Percentiles rank a stretch among this genome's conserved stretches.
Conservation (phyloP, 139 green algal species). For the Asterochloris erici region DNA sequence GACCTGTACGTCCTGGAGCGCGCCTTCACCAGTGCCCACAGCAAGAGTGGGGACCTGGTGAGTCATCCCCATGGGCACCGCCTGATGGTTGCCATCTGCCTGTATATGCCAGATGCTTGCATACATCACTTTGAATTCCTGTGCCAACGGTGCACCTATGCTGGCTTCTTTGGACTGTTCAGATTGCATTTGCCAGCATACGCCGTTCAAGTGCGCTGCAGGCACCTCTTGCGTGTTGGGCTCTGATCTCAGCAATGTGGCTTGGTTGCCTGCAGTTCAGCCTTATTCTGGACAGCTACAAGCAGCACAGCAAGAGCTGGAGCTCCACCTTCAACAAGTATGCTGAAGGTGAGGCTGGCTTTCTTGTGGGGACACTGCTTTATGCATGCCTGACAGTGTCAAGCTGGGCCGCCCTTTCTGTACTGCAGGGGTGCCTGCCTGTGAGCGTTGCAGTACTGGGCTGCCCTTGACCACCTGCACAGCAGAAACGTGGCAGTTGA, state of each 20-base stretch:
- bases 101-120: not conserved
- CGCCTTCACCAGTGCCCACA: conserved; percentile 73
- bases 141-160: no score
- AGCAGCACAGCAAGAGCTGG: conserved; percentile 61
- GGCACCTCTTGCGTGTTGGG: not conserved
- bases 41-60: conserved; percentile 32
- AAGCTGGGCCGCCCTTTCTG: not conserved
- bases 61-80: not conserved
- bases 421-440: not conserved
- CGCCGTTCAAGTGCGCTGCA: not conserved
- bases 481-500: not conserved
- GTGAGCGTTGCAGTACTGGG: not conserved
- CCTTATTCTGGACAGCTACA: conserved; percentile 67
- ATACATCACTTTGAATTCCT: not conserved
- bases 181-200: not conserved
- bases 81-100: not conserved
- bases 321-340: conserved; percentile 76
- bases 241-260: not conserved
- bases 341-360: conserved; percentile 44
- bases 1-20: conserved; percentile 91
- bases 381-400: no score
- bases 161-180: not conserved
- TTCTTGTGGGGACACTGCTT: no score
- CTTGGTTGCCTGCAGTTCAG: conserved; percentile 52
- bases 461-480: not conserved